phyloP scores from a whole-genome alignment of 2,329 filamentous ascomycete genomes.

The Fusarium coicis region DNA sequence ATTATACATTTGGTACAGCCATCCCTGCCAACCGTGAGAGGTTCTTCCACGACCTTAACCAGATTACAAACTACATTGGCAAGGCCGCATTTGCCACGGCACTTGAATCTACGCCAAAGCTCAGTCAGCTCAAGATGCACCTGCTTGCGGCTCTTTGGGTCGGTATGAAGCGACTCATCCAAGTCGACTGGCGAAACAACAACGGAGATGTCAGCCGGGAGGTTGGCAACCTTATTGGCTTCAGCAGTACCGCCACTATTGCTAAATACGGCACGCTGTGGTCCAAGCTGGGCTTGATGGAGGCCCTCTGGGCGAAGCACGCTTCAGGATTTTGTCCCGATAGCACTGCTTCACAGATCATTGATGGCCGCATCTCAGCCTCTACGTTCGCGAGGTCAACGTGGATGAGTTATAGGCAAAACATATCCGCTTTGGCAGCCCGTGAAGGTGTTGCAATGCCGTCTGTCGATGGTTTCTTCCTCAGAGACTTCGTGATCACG shows the following conservation, averaged over 20 bases:
- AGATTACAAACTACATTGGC: neutral
- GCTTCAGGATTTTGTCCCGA: neutral
- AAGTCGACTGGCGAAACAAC: neutral
- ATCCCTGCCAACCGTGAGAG: neutral
- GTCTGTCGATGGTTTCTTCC: neutral
- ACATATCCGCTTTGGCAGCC: neutral
- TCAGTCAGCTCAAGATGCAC: neutral
- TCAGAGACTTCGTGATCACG: neutral
- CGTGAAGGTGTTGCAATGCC: neutral
- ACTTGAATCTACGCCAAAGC: neutral
- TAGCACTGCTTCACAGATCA: neutral
- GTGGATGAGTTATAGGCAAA: neutral
- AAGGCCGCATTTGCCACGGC: neutral
- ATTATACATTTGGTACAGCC: neutral
- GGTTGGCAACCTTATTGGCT: neutral
- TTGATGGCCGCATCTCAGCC: neutral
- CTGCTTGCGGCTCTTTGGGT: neutral
- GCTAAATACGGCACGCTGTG: neutral
- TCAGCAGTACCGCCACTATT: neutral
- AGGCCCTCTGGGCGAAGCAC: neutral
- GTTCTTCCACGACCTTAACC: neutral
- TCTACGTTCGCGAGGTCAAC: neutral
- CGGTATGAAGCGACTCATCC: neutral
- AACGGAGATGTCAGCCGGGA: neutral
- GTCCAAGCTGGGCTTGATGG: neutral